A percentile compares a stretch with the other conserved stretches of the same genome.
Conservation (phyloP, 768 basidiomycete species). For the Obba rivulosa region DNA sequence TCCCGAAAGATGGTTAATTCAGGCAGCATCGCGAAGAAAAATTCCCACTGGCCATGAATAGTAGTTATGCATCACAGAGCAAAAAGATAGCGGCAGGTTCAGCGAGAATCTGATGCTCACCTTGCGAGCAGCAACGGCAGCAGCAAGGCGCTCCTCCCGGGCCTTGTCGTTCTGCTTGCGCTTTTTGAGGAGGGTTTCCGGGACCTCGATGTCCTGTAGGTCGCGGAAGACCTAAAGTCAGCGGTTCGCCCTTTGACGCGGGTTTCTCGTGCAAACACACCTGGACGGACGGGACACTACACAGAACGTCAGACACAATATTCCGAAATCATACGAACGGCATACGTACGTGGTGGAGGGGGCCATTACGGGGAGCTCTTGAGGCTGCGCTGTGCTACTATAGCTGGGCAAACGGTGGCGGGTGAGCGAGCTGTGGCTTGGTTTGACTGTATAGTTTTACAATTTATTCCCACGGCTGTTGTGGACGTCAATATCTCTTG, state of each 20-base stretch:
- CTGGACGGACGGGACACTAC: constrained; percentile 43
- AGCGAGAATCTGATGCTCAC: constrained; percentile 39
- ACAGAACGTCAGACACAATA: constrained; percentile 5
- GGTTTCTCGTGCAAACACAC: constrained; percentile 26
- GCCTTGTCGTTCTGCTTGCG: constrained; percentile 97
- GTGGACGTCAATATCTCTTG: too few species aligned
- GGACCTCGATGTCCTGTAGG: constrained; percentile 87
- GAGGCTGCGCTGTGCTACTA: constrained; percentile 18
- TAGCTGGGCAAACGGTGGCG: too few species aligned
- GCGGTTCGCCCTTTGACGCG: not conserved
- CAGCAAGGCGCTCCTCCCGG: constrained; percentile 85
- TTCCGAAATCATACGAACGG: constrained; percentile 2
- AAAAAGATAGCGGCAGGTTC: constrained; percentile 9
- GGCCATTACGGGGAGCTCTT: constrained; percentile 37
- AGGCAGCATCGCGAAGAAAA: constrained; percentile 61
- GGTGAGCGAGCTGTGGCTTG: too few species aligned
- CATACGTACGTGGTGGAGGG: constrained; percentile 48
- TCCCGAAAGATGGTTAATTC: constrained; percentile 96
- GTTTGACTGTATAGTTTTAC: too few species aligned
- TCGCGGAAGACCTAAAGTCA: constrained; percentile 3
- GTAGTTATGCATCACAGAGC: constrained; percentile 75
- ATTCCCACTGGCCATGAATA: constrained; percentile 69
- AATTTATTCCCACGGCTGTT: too few species aligned
- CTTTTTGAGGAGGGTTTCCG: constrained; percentile 99
- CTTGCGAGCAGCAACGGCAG: constrained; percentile 83